Evolutionary conservation across 139 green algal species (phyloP), one percentile per base, ranked within the genome.

Genomic region (Pseudopediastrum boryanum): DNA sequence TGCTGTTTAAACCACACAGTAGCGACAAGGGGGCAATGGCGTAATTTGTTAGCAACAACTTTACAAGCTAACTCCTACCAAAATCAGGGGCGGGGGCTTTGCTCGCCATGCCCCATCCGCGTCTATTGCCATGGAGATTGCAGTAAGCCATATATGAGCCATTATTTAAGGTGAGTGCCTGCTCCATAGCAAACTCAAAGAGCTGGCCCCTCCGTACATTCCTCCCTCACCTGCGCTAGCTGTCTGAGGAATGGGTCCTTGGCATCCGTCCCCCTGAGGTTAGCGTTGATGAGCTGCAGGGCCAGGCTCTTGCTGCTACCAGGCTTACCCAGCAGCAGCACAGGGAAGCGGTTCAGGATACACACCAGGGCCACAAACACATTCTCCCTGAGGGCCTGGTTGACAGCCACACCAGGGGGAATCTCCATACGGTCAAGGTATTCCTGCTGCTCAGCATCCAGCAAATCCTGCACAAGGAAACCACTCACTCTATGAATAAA

Each of bases 351-450:
- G 54, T 78, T 86, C 21, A 86, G 82, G 3, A 86, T 71, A 52
- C 77, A 84, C n/a, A 86, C 82, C 58, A 84, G 46, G 44, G 52
- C 38, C 42, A 81, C 69, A 62, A 86, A 86, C 35, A 86, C 65
- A 48, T 78, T 82, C 74, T 85, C 80, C 31, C 35, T 44, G 19
- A 85, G 35, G 2, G 73, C 80, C 50, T 74, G 44, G 61, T 85
- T 82, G 6, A 48, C 12, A 10, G 80, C 80, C 1, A 75, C 74
- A 8, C 59, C 58, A 21, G 67, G 1, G 13, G 77, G 77, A 68
- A 86, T 50, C 77, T 81, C 82, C 82, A 86, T 86, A 3, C 68
- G 41, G 21, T 35, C 27, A 12, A 81, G 31, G 23, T 71, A 81
- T n/a, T 84, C 82, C 41, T 48, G 35, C 71, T 84, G 68, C 77